Conservation (phyloP, 768 basidiomycete species). For the Pholiota microspora region DNA sequence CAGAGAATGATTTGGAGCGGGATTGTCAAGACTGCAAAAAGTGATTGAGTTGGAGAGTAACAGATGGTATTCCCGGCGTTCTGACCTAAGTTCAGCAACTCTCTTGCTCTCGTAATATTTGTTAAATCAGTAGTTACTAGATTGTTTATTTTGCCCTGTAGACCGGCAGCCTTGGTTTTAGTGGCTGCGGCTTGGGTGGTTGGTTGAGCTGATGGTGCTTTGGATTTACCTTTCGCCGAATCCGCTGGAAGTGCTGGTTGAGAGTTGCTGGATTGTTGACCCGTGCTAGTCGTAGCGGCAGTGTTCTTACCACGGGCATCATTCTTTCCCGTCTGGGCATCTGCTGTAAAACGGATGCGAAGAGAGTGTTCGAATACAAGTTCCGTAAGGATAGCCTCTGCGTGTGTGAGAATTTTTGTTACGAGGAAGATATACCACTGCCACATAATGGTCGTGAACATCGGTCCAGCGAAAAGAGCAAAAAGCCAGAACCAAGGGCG, state of each 20-base stretch:
- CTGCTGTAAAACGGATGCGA: conserved; percentile 59
- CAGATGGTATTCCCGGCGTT: too few relatives aligned
- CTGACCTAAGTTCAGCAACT: neutral
- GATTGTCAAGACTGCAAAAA: conserved; percentile 8
- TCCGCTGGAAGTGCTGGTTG: neutral
- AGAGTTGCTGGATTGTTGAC: neutral
- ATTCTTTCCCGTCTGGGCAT: neutral
- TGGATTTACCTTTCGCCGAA: neutral
- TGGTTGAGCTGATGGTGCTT: neutral
- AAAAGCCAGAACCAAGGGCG: conserved; percentile 43
- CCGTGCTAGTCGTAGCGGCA: neutral
- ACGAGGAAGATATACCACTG: conserved; percentile 54
- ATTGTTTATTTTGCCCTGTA: too few relatives aligned
- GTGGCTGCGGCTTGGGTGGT: neutral
- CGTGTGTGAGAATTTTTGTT: conserved; percentile 37
- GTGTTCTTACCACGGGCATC: neutral
- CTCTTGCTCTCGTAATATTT: neutral
- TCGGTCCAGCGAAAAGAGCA: conserved; percentile 48
- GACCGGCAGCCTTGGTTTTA: too few relatives aligned
- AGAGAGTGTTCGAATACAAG: conserved; percentile 47
- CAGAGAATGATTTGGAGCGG: conserved; percentile 15
- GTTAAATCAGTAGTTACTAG: too few relatives aligned
- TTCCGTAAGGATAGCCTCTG: conserved; percentile 42
- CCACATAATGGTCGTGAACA: conserved; percentile 37
- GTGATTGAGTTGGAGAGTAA: too few relatives aligned